Base-by-base conservation (phyloP, 2,329 filamentous ascomycete genomes). In the Cytospora schulzeri region DNA sequence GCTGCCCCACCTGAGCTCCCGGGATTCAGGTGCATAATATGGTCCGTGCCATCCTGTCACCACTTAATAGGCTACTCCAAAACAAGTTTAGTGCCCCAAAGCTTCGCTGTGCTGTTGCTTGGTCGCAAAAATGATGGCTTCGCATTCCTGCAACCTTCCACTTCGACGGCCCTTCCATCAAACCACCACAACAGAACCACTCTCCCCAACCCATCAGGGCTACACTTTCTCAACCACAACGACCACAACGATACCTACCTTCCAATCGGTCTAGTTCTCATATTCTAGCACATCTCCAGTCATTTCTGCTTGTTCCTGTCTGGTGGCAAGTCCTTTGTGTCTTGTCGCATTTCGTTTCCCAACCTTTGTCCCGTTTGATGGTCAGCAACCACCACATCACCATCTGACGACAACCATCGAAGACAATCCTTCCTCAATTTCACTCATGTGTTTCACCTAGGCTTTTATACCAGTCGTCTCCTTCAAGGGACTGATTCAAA, bases 381-480 rank as follows among this genome's bases (percentile, higher is more conserved):
- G 45, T 57, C 31, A 57, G 62, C 53, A 52, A n/a, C n/a, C 24
- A 48, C 33, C 52, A 31, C 51, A 35, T 22, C n/a, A 26, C 58
- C 31, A 56, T 41, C 31, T 24, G 57, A 26, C 41, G 48, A n/a
- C 57, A 54, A 33, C 45, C 45, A 24, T 48, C 50, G 60, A 52
- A 55, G 55, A 59, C 50, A 38, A 55, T 28, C 38, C 38, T 19
- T 24, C 45, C 58, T 31, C 26, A 22, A 28, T 45, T 38, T 38
- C 38, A 48, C 41, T 51, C 28, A 59, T 53, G 57, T 55, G 65
- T 57, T 45, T 45, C 24, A 52, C 50, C 28, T 64, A 64, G 62
- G 41, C 24, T 50, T 48, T 59, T 24, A 51, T 15, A 31, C 29
- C 56, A 35, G 24, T 28, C 54, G 17, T 48, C 33, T 29, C 45